phyloP scores from a whole-genome alignment of 75 land plant species.

The Chamaecyparis obtusa region DNA sequence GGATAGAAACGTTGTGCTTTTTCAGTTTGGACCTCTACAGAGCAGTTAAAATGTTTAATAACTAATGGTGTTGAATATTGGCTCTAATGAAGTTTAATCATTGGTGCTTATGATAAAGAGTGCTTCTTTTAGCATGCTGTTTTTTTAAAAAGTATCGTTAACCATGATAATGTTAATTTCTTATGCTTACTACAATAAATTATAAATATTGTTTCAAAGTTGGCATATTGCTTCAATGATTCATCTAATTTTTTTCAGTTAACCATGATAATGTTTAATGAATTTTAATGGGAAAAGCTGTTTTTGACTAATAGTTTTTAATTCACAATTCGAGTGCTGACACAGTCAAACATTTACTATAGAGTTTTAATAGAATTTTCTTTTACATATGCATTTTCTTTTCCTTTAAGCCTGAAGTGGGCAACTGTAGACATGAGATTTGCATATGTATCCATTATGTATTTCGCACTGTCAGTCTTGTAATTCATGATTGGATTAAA shows the following conservation, averaged over 20 bases:
- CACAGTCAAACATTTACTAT: neutral
- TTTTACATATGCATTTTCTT: neutral
- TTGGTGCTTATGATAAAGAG: neutral
- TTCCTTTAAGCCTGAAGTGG: neutral
- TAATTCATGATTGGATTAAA: neutral
- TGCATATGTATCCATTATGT: neutral
- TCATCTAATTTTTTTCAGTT: neutral
- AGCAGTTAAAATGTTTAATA: neutral
- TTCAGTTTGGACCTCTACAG: neutral
- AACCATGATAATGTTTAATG: no score
- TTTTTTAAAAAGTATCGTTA: neutral
- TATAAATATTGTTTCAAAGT: neutral
- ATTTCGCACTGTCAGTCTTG: neutral
- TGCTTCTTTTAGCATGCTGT: neutral
- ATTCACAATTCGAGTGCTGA: neutral
- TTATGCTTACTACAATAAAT: neutral
- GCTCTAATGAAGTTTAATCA: neutral
- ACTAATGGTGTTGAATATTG: neutral
- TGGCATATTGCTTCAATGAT: no score
- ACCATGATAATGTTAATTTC: neutral
- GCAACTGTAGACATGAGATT: neutral
- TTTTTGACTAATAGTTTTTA: neutral
- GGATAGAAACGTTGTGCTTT: neutral
- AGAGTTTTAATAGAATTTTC: neutral
- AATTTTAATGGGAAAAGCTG: neutral